A percentile compares a stretch with the other conserved stretches of the same genome.
Evolutionary conservation across 805 yeast genomes (phyloP).

Genomic region (Metschnikowia matae): DNA sequence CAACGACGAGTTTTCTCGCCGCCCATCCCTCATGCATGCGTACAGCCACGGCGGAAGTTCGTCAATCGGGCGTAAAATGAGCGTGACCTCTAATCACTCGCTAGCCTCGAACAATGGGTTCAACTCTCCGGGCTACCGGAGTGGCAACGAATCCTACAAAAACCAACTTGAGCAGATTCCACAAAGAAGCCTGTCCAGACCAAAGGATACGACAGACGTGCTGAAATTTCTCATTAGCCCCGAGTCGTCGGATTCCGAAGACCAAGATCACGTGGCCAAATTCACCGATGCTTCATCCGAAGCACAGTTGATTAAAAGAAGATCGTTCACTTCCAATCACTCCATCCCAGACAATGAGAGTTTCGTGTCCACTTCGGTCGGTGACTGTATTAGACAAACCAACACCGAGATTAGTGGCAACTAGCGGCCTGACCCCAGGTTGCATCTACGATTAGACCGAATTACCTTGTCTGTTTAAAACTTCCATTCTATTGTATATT

Average conservation of each 20-base stretch:
- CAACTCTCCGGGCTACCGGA: background rate
- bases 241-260: conserved; percentile 24
- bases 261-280: conserved; percentile 10
- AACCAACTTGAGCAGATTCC: conserved; percentile 17
- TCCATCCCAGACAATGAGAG: conserved; percentile 30
- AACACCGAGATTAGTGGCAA: conserved; percentile 35
- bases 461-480: background rate
- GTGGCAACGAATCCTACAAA: conserved; percentile 1
- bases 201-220: background rate
- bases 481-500: conserved; percentile 4
- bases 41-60: conserved; percentile 34
- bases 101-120: conserved; percentile 5
- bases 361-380: conserved; percentile 35
- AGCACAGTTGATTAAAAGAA: conserved; percentile 10
- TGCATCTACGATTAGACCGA: background rate
- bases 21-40: conserved; percentile 51
- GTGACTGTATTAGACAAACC: conserved; percentile 38
- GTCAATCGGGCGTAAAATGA: conserved; percentile 20
- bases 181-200: background rate
- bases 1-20: conserved; percentile 60
- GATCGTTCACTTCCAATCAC: conserved; percentile 15
- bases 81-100: conserved; percentile 17
- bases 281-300: conserved; percentile 7
- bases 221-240: conserved; percentile 24
- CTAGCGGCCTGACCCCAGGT: conserved; percentile 2